Evolutionary conservation across 2,329 filamentous ascomycete genomes (phyloP).

Genomic region (Hypoxylon sp.): DNA sequence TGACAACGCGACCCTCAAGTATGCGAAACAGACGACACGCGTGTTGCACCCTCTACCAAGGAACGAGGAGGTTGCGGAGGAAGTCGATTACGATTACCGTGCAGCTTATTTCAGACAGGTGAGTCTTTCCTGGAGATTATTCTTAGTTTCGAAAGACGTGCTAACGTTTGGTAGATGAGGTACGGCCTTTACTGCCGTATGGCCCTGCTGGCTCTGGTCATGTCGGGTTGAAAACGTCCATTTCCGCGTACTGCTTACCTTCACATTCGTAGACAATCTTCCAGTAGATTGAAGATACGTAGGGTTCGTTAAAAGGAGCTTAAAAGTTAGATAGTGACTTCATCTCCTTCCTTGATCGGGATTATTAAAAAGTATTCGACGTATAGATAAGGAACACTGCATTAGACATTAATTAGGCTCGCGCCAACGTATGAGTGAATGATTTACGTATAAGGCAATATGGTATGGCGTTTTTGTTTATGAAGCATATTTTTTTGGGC

Average conservation of each 20-base stretch:
- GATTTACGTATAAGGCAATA: constrained; percentile 47
- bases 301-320: constrained; percentile 28
- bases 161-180: constrained; percentile 81
- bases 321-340: constrained; percentile 46
- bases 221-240: constrained; percentile 66
- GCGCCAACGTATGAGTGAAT: constrained; percentile 55
- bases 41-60: constrained; percentile 96
- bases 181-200: constrained; percentile 98
- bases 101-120: constrained; percentile 99
- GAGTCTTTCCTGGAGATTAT: constrained; percentile 61
- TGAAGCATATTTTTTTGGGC: constrained; percentile 25
- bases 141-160: constrained; percentile 10
- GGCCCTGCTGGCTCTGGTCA: constrained; percentile 94
- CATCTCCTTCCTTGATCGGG: constrained; percentile 39
- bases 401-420: constrained; percentile 52
- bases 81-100: constrained; percentile 97
- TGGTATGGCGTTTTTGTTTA: constrained; percentile 38
- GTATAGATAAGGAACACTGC: constrained; percentile 53
- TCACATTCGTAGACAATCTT: constrained; percentile 41
- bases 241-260: constrained; percentile 18
- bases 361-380: constrained; percentile 47
- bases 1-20: constrained; percentile 89
- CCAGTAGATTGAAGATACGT: constrained; percentile 32
- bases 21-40: constrained; percentile 93
- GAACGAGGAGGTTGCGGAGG: constrained; percentile 93